A percentile compares a stretch with the other conserved stretches of the same genome.
Conservation (phyloP, 768 basidiomycete genomes). For the Suillus bovinus region DNA sequence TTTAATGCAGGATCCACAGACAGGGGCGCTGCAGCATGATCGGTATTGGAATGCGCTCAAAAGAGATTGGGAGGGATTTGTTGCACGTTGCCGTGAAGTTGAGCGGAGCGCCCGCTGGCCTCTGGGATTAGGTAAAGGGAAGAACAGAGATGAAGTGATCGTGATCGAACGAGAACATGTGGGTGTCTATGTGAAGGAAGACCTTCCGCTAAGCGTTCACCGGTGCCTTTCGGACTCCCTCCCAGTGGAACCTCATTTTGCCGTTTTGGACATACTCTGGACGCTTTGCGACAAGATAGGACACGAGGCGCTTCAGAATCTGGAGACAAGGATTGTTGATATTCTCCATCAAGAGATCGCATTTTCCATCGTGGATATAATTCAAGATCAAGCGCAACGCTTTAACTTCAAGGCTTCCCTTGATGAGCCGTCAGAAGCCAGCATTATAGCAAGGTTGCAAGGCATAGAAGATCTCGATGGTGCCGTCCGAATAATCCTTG, state of each 20-base stretch:
- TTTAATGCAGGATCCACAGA: constrained; percentile 70
- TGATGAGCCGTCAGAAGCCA: constrained; percentile 59
- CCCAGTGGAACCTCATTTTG: constrained; percentile 50
- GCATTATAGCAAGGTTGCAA: constrained; percentile 62
- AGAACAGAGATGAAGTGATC: constrained; percentile 46
- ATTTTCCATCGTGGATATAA: constrained; percentile 74
- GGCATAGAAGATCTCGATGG: constrained; percentile 56
- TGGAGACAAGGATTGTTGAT: constrained; percentile 62
- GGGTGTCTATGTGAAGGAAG: constrained; percentile 62
- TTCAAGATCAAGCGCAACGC: constrained; percentile 62
- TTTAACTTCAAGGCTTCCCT: constrained; percentile 54
- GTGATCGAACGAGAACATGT: constrained; percentile 80
- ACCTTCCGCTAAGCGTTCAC: constrained; percentile 62
- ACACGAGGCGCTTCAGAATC: constrained; percentile 49
- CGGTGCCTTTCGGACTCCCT: constrained; percentile 47
- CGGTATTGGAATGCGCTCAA: constrained; percentile 85
- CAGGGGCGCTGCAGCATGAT: constrained; percentile 75
- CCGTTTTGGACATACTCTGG: constrained; percentile 64
- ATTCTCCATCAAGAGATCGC: constrained; percentile 76
- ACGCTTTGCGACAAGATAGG: constrained; percentile 61
- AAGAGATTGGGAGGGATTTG: constrained; percentile 95
- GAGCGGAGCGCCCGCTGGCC: constrained; percentile 87
- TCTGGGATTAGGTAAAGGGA: constrained; percentile 56
- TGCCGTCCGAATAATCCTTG: constrained; percentile 57
- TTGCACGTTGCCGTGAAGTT: constrained; percentile 86